phyloP scores from a whole-genome alignment of 257 asterid genomes.

The Solanum dulcamara region DNA sequence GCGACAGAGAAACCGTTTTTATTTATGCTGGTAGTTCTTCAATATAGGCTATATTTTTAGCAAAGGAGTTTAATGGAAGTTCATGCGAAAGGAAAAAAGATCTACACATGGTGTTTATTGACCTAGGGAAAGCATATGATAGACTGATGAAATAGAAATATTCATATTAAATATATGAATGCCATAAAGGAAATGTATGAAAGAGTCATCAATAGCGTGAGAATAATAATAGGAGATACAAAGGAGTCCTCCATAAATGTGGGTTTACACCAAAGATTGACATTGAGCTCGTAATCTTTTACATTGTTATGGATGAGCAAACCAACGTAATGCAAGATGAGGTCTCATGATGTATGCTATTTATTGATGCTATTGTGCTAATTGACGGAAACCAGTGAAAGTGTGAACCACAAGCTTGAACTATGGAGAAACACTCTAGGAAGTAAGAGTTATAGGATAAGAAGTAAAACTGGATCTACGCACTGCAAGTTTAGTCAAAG shows the following conservation, averaged over 20 bases:
- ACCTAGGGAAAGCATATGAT: not conserved
- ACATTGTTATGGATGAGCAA: not conserved
- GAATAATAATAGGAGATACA: not conserved
- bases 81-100: not conserved
- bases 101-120: not conserved
- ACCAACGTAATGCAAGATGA: not conserved
- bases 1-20: not conserved
- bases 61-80: not conserved
- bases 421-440: not conserved
- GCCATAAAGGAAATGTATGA: not conserved
- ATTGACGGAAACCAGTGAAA: not conserved
- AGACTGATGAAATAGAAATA: not conserved
- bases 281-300: not conserved
- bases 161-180: not conserved
- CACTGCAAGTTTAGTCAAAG: not conserved
- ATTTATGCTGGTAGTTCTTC: not conserved
- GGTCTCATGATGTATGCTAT: not conserved
- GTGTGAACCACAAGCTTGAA: not conserved
- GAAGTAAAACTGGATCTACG: not conserved
- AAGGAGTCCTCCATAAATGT: not conserved
- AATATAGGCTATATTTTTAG: not conserved
- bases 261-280: not conserved
- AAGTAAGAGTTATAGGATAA: not conserved
- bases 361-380: not conserved
- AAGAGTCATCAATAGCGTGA: not conserved